Evolutionary conservation across 306 rosid species (phyloP), one percentile per base, ranked within the genome.

Genomic region (Prunus salicina): DNA sequence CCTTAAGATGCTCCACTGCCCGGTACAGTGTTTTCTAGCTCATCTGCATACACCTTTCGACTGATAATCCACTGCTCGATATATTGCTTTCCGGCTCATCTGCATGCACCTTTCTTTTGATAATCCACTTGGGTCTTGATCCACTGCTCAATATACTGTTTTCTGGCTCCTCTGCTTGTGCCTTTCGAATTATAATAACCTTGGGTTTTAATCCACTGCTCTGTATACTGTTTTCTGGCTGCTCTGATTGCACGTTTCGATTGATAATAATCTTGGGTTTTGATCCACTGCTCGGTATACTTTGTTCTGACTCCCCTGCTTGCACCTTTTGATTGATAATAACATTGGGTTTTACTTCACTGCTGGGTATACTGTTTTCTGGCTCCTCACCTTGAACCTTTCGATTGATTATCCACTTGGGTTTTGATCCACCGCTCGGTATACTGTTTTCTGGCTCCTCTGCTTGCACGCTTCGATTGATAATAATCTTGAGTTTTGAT

Each of bases 401-500:
- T 46, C 4, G 51, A 32, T 32, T 32, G 51, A 46, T 46, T 9
- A 46, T 46, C 52, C 12, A 75, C 71, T 71, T 81, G 69, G 28
- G 76, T 51, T 77, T 79, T 65, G n/a, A 14, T 28, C 9, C 77
- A 64, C 28, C 32, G 50, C 67, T 13, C 4, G 30, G 10, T 11
- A 5, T 15, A 45, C 30, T 3, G 0, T 67, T 27, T 20, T 60
- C 75, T 63, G 61, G 45, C 51, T 9, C 50, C 50, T 46, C 50
- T 46, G 50, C 62, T 11, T 51, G 58, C 18, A 24, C 41, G 3
- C 4, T 16, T 28, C 66, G 30, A 72, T 68, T n/a, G 41, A 5
- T 12, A 14, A 8, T 61, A 58, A 22, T 76, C 73, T 66, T 81
- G 69, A 22, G 76, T 57, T 77, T 79, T 69, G 25, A 14, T 43